Conservation (phyloP, 495 filamentous ascomycete species). For the Letharia lupina region DNA sequence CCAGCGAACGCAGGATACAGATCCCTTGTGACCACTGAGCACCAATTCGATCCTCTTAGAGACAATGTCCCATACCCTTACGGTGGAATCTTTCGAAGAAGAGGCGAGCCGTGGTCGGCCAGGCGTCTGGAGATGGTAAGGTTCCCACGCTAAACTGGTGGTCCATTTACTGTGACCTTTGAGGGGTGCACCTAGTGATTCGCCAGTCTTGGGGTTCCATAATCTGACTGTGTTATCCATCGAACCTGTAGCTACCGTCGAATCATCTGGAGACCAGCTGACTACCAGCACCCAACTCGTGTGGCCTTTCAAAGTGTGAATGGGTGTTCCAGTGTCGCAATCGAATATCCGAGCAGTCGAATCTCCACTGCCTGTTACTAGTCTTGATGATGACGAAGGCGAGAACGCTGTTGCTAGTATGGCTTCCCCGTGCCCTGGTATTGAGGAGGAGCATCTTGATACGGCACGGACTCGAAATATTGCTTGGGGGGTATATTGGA, state of each 20-base stretch:
- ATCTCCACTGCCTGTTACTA: conserved; percentile 88
- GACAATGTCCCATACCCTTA: conserved; percentile 80
- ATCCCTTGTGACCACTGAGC: conserved; percentile 78
- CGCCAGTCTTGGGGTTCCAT: conserved; percentile 82
- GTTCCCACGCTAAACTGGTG: conserved; percentile 83
- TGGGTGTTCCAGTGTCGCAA: conserved; percentile 85
- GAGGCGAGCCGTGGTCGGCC: conserved; percentile 76
- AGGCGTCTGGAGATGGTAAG: conserved; percentile 73
- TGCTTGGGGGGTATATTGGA: conserved; percentile 83
- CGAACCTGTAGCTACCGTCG: conserved; percentile 77
- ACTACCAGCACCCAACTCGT: conserved; percentile 88
- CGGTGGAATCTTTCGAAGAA: conserved; percentile 82
- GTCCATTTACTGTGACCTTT: conserved; percentile 93
- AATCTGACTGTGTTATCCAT: conserved; percentile 89
- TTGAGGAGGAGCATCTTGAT: conserved; percentile 77
- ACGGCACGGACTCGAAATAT: conserved; percentile 92
- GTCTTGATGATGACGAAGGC: conserved; percentile 64
- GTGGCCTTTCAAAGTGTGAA: conserved; percentile 86
- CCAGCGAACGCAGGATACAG: conserved; percentile 88
- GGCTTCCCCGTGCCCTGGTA: conserved; percentile 84
- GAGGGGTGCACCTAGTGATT: conserved; percentile 62
- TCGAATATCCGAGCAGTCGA: conserved; percentile 92
- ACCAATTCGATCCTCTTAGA: conserved; percentile 69
- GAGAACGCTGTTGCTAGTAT: conserved; percentile 89
- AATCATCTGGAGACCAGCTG: conserved; percentile 75